Base-by-base conservation (phyloP, 169 alveolate genomes). In the Cryptosporidium sp. region DNA sequence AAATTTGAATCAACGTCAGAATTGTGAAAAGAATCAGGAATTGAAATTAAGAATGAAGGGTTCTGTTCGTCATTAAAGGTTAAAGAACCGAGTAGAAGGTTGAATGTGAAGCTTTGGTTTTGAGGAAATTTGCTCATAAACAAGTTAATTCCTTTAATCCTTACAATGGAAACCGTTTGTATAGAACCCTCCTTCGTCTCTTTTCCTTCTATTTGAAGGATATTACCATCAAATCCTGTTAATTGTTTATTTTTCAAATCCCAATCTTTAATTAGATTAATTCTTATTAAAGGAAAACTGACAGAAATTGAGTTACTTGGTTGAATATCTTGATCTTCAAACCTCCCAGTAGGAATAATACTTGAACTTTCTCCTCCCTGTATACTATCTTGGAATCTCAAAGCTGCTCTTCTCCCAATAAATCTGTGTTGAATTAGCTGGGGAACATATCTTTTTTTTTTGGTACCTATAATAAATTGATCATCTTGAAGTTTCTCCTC, bases 271-370 rank as follows among this genome's bases (percentile, higher is more conserved):
- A 58, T n/a, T 26, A 73, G n/a, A 29, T 18, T 8, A 23, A 73
- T 7, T 31, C 35, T 80, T 1, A 80, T 21, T 14, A 26, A 21
- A 21, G 89, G 89, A 16, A 80, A 26, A 31, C 69, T 45, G 42
- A 80, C n/a, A 39, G n/a, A 18, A 14, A 80, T 62, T 37, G 89
- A 60, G 56, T 80, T 61, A 16, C 80, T 80, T 62, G 89, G 89
- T 2, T 62, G 75, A 16, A 21, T 21, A 10, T 73, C 72, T 16
- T 58, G 35, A 4, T 37, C 48, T 5, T 65, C 72, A 3, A 65
- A 29, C 23, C 51, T 23, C 53, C 9, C 51, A 62, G 44, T 37
- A 12, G 65, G 65, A 71, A 23, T 44, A 71, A 9, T 5, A 7
- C n/a, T 23, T 45, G 51, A 45, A 21, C 48, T 45, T 48, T 21